These are phyloP conservation scores for Teratosphaeria pseudoeucalypti DNA, from an alignment of 2,329 filamentous ascomycete species.

Conservation along the genomic window DNA sequence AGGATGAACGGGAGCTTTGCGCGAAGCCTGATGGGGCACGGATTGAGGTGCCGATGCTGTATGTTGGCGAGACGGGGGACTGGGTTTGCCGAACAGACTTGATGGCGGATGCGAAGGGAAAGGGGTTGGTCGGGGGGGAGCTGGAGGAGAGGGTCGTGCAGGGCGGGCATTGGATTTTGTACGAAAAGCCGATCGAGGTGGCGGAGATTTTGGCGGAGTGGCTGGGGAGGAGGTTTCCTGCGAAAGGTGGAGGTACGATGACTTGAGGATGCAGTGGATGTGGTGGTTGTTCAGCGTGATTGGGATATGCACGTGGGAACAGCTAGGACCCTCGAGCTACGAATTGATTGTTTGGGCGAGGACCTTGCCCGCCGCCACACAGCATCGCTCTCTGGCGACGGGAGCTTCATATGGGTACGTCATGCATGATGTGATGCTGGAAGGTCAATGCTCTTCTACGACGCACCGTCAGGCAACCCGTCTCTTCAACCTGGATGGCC, in stretches of 20 bases:
- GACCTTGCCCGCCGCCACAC: no score
- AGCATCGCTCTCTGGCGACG: no score
- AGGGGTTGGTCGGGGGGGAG: conserved; percentile 19
- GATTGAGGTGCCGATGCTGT: conserved; percentile 30
- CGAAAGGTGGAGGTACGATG: not conserved
- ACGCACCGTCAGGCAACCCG: no score
- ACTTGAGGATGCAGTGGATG: not conserved
- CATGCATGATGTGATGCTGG: no score
- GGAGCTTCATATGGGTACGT: no score
- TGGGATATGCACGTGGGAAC: no score
- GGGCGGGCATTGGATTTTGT: conserved; percentile 27
- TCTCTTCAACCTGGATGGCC: no score
- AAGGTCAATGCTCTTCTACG: no score
- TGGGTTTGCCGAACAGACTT: conserved; percentile 25
- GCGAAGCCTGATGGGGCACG: conserved; percentile 14
- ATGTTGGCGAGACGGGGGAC: conserved; percentile 25
- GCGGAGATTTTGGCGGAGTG: conserved; percentile 7
- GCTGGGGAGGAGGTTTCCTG: conserved; percentile 2
- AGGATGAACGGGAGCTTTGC: conserved; percentile 16
- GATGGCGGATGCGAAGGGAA: conserved; percentile 18
- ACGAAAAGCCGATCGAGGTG: conserved; percentile 26
- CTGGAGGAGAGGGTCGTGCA: conserved; percentile 26
- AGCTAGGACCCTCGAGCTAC: no score
- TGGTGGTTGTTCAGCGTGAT: no score
- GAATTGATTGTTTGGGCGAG: no score